Conservation (phyloP, 2,329 filamentous ascomycete genomes). For the Penicillium sp. region DNA sequence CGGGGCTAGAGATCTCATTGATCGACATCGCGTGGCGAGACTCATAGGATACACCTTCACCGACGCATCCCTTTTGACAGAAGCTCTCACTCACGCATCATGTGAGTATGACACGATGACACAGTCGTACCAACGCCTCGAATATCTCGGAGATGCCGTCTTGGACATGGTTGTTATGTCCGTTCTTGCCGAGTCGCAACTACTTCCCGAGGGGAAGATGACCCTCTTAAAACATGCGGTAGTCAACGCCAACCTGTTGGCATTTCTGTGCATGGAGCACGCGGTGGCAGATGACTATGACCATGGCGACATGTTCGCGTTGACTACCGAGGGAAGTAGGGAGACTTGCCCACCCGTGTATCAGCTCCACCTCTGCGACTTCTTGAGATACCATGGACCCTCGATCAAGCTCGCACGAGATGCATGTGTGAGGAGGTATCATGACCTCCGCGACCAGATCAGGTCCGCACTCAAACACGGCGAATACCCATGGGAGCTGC, state of each 20-base stretch:
- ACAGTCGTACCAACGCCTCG: constrained; percentile 65
- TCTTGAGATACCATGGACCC: constrained; percentile 50
- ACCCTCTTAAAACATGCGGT: constrained; percentile 69
- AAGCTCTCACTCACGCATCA: constrained; percentile 77
- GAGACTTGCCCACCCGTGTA: constrained; percentile 19
- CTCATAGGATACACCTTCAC: constrained; percentile 64
- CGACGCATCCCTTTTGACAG: constrained; percentile 63
- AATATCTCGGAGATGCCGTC: constrained; percentile 82
- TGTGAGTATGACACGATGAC: constrained; percentile 49
- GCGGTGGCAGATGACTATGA: constrained; percentile 15
- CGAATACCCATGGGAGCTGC: constrained; percentile 69
- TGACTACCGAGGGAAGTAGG: constrained; percentile 18
- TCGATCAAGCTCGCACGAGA: constrained; percentile 15
- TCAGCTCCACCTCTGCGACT: constrained; percentile 59
- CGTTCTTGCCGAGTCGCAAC: constrained; percentile 32
- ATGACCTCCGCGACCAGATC: constrained; percentile 50
- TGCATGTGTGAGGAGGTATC: constrained; percentile 37
- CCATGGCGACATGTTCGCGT: constrained; percentile 4
- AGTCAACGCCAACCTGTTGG: constrained; percentile 75
- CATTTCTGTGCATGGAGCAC: constrained; percentile 64
- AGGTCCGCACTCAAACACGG: constrained; percentile 47
- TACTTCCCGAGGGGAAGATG: constrained; percentile 58
- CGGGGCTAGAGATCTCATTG: constrained; percentile 11
- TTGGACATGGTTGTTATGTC: constrained; percentile 70
- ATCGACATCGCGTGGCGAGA: constrained; percentile 13